phyloP scores from a whole-genome alignment of 768 basidiomycete genomes.

The Tephrocybe sp. region DNA sequence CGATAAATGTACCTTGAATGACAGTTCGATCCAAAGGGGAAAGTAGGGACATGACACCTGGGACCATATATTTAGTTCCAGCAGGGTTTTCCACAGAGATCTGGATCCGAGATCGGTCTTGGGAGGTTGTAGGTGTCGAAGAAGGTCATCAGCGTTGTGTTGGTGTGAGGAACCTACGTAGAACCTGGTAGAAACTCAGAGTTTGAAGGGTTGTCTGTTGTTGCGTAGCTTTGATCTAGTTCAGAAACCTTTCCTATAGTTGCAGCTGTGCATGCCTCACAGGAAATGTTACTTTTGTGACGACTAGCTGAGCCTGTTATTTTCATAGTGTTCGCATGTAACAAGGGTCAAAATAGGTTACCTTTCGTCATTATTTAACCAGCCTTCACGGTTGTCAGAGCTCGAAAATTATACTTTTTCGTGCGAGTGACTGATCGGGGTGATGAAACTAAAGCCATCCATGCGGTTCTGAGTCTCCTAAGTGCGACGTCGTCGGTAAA shows the following conservation, averaged over 20 bases:
- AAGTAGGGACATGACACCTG: not conserved
- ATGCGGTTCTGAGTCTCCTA: not conserved
- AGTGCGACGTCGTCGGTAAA: conserved; percentile 2
- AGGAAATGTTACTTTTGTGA: no score
- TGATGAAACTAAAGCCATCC: no score
- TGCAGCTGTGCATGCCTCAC: no score
- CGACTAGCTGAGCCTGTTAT: no score
- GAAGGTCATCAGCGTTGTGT: not conserved
- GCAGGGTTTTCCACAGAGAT: no score
- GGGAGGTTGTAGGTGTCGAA: not conserved
- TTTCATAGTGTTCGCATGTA: not conserved
- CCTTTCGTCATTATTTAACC: no score
- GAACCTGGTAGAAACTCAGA: not conserved
- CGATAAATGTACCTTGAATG: not conserved
- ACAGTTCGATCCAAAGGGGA: not conserved
- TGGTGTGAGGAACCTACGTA: not conserved
- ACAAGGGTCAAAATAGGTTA: no score
- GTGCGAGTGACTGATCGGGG: no score
- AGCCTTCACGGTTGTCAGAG: no score
- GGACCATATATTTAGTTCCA: no score
- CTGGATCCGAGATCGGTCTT: not conserved
- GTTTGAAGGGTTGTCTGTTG: not conserved
- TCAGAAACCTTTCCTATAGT: no score
- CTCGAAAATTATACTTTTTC: no score
- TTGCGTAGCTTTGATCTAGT: not conserved